Evolutionary conservation across 768 basidiomycete genomes (phyloP).

Genomic region (Mycena metata): DNA sequence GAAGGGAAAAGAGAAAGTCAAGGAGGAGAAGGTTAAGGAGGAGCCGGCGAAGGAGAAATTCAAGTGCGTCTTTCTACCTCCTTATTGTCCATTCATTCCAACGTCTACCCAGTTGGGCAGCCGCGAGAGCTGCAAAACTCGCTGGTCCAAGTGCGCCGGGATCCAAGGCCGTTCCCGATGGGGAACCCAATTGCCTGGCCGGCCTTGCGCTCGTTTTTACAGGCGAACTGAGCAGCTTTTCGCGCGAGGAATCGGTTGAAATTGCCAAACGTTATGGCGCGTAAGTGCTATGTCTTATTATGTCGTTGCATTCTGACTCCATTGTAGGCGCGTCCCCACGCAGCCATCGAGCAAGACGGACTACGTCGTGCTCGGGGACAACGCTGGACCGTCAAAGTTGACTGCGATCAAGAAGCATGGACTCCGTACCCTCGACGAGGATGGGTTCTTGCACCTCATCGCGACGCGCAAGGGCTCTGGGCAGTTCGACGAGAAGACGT

Average conservation of each 20-base stretch:
- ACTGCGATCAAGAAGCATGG: slow-evolving; percentile 86
- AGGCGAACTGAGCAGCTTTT: slow-evolving; percentile 88
- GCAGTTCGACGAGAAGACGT: slow-evolving; percentile 81
- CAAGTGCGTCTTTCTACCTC: slow-evolving; percentile 38
- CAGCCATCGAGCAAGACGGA: slow-evolving; percentile 93
- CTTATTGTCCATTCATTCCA: background rate
- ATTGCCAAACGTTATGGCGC: slow-evolving; percentile 94
- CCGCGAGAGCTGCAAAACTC: slow-evolving; percentile 70
- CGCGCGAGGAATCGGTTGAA: slow-evolving; percentile 89
- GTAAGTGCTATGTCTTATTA: slow-evolving; percentile 60
- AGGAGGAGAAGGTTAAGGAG: slow-evolving; percentile 29
- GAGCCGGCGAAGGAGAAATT: slow-evolving; percentile 34
- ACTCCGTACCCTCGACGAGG: slow-evolving; percentile 84
- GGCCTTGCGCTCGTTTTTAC: slow-evolving; percentile 97
- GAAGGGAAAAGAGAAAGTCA: slow-evolving; percentile 34
- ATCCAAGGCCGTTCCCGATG: slow-evolving; percentile 80
- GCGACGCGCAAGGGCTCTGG: slow-evolving; percentile 72
- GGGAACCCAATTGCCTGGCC: slow-evolving; percentile 78
- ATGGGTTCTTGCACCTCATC: slow-evolving; percentile 88
- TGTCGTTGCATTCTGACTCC: background rate
- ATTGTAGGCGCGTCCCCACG: slow-evolving; percentile 80
- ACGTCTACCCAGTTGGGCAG: slow-evolving; percentile 56
- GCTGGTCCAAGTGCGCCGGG: slow-evolving; percentile 77
- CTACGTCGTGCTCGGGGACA: slow-evolving; percentile 89
- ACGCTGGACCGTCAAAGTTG: slow-evolving; percentile 92